Percentiles rank a stretch among this genome's conserved stretches.
Evolutionary conservation across 1,284 basidiomycete species (phyloP).

Genomic region (Trametes hirsuta): DNA sequence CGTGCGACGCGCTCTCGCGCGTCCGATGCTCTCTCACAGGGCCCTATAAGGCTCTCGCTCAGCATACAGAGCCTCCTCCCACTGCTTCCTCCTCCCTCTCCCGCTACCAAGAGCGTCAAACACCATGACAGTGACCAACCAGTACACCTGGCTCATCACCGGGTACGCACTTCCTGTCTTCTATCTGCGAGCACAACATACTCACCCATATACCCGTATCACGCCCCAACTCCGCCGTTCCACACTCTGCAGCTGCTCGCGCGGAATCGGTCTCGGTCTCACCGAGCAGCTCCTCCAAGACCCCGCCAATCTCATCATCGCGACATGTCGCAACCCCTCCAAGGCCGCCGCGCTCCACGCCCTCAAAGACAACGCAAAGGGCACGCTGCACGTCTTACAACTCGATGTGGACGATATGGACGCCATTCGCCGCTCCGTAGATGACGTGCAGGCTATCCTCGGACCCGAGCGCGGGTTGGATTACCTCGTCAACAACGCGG

Average conservation of each 20-base stretch:
- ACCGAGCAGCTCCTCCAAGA: slow-evolving; percentile 36
- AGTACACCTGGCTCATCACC: slow-evolving; percentile 13
- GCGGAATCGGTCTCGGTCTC: slow-evolving; percentile 42
- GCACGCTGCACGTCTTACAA: slow-evolving; percentile 37
- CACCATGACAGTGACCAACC: neutral
- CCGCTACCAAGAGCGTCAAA: too few relatives aligned
- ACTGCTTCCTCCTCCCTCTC: too few relatives aligned
- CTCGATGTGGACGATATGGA: slow-evolving; percentile 36
- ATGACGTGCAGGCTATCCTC: slow-evolving; percentile 26
- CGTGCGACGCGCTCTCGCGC: too few relatives aligned
- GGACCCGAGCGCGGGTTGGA: slow-evolving; percentile 35
- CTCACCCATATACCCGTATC: neutral
- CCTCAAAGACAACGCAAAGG: slow-evolving; percentile 26
- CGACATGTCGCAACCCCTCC: slow-evolving; percentile 38
- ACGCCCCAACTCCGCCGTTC: neutral
- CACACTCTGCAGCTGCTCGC: slow-evolving; percentile 31
- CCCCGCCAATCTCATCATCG: slow-evolving; percentile 38
- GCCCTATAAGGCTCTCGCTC: too few relatives aligned
- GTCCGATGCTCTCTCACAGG: too few relatives aligned
- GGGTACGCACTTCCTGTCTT: neutral
- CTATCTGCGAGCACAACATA: slow-evolving; percentile 1
- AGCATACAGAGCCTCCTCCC: neutral
- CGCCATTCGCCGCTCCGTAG: slow-evolving; percentile 32
- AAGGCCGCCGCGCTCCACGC: slow-evolving; percentile 32
- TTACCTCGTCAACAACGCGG: slow-evolving; percentile 40